These are phyloP conservation scores for Saccharomycopsis hybrid DNA, from an alignment of 1,139 yeast species.

Conservation along the genomic window DNA sequence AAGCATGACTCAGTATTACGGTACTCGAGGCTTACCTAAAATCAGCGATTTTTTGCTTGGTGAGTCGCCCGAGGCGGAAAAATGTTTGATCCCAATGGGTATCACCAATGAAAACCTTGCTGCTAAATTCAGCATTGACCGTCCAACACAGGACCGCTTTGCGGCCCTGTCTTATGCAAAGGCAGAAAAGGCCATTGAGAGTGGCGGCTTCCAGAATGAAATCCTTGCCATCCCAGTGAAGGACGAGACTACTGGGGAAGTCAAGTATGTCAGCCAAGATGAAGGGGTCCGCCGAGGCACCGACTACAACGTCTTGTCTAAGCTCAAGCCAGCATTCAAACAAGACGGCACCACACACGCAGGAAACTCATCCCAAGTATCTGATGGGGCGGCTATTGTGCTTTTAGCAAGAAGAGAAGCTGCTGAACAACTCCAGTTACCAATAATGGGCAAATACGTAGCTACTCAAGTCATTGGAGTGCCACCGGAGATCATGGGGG, in stretches of 20 bases:
- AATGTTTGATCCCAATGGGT: constrained; percentile 87
- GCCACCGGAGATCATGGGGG: constrained; percentile 96
- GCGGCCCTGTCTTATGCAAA: constrained; percentile 83
- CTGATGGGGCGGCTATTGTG: constrained; percentile 94
- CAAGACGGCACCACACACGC: constrained; percentile 84
- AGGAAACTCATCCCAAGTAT: constrained; percentile 92
- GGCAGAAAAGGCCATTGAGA: constrained; percentile 69
- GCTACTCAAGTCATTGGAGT: constrained; percentile 79
- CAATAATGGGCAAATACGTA: constrained; percentile 66
- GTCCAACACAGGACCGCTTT: constrained; percentile 76
- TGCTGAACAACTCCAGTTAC: constrained; percentile 67
- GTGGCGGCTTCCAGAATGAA: constrained; percentile 78
- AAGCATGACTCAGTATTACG: constrained; percentile 82
- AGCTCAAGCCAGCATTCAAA: constrained; percentile 83
- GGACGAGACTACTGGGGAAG: constrained; percentile 33
- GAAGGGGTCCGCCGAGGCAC: constrained; percentile 92
- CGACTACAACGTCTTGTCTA: constrained; percentile 66
- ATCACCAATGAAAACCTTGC: constrained; percentile 79
- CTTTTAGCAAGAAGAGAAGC: constrained; percentile 80
- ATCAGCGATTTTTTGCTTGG: constrained; percentile 48
- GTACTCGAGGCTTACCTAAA: constrained; percentile 61
- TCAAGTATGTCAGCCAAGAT: constrained; percentile 57
- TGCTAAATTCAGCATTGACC: constrained; percentile 51
- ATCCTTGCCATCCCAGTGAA: constrained; percentile 68
- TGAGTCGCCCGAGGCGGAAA: constrained; percentile 43